Base-by-base conservation (phyloP, 1,284 basidiomycete genomes). In the Schizopora paradoxa region DNA sequence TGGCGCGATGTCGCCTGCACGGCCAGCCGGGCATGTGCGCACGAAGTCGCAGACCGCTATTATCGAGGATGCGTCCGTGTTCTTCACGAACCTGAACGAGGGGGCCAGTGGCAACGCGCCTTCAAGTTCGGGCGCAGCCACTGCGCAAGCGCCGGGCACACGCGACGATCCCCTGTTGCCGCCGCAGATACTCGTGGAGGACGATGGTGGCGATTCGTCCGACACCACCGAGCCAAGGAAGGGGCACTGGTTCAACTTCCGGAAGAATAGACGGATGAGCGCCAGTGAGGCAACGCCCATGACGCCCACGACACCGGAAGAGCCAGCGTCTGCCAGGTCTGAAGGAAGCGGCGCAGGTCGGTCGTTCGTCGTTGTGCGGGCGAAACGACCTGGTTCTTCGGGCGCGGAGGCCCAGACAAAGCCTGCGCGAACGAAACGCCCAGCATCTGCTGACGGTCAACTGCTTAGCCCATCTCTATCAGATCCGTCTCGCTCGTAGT, bases 1-100 rank as follows among this genome's bases (percentile, higher is more conserved):
- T 3, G 82, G 83, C 6, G 81, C 80, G 6, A 77, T 79, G 73
- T 67, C 73, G 32, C 77, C 79, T n/a, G 67, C 70, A n/a, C 43
- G 38, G 8, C 55, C 47, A 16, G 21, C 46, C 22, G 38, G 43
- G 13, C 82, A 86, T 58, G 66, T 76, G 25, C 77, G 87, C 26
- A 86, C 78, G n/a, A 79, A 80, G 65, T 87, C 84, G 19, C 87
- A 90, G 58, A 82, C 79, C 4, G 86, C 87, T 1, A 76, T 90
- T 51, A 78, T 90, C 21, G 83, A 85, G 60, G 69, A 83, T 58
- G 68, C 69, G 32, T 66, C 16, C 53, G 58, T 29, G 48, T 66
- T 49, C 37, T 59, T 48, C 56, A 58, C 5, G 54, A 53, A 8
- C 49, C 46, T 33, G 54, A 43, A 46, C 19, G 27, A 48, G 3